Percentiles rank a stretch among this genome's conserved stretches.
phyloP scores from a whole-genome alignment of 2,329 filamentous ascomycete genomes.

The Alternaria longipes region DNA sequence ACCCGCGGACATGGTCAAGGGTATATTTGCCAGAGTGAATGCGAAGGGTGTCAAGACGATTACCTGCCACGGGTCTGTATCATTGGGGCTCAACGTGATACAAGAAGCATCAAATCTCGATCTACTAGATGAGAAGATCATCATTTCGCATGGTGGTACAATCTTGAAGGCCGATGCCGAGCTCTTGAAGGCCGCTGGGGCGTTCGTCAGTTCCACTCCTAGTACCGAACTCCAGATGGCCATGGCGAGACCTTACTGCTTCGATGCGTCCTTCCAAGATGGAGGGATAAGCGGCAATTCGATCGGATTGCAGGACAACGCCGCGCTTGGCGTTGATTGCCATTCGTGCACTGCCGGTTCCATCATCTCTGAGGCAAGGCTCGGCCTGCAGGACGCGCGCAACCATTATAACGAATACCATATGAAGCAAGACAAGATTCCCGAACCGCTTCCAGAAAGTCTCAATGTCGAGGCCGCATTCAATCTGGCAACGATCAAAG shows the following conservation, averaged over 20 bases:
- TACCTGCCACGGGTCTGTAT: conserved; percentile 51
- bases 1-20: conserved; percentile 49
- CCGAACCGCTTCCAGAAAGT: conserved; percentile 57
- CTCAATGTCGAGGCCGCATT: conserved; percentile 56
- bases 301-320: conserved; percentile 49
- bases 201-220: conserved; percentile 57
- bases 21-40: conserved; percentile 51
- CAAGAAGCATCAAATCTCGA: conserved; percentile 44
- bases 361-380: conserved; percentile 56
- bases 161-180: conserved; percentile 48
- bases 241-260: conserved; percentile 50
- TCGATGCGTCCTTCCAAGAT: conserved; percentile 37
- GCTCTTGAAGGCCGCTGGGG: conserved; percentile 47
- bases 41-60: conserved; percentile 52
- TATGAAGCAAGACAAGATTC: conserved; percentile 56
- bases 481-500: conserved; percentile 61
- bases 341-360: conserved; percentile 63
- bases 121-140: conserved; percentile 54
- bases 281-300: conserved; percentile 25
- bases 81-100: conserved; percentile 22
- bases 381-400: conserved; percentile 62
- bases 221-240: conserved; percentile 63
- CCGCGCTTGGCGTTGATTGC: conserved; percentile 64
- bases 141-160: conserved; percentile 55
- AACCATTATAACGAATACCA: conserved; percentile 54